Evolutionary conservation across 1,139 yeast genomes (phyloP).

Genomic region (Debaryomycetaceae sp.): DNA sequence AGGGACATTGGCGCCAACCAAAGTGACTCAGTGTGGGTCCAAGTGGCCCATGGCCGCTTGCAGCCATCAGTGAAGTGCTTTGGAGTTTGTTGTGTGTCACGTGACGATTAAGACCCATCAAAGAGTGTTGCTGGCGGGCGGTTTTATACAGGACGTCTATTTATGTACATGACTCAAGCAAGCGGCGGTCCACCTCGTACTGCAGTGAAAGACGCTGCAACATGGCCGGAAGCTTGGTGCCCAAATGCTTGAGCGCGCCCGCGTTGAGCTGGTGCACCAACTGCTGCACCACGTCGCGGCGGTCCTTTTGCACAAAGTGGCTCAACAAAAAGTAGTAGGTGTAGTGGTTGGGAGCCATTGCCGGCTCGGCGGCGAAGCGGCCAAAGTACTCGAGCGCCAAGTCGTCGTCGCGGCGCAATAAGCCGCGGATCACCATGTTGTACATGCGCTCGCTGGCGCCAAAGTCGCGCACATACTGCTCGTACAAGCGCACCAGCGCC

Average conservation of each 20-base stretch:
- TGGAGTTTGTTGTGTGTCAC: too few species aligned
- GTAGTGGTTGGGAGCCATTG: constrained; percentile 44
- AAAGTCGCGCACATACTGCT: constrained; percentile 30
- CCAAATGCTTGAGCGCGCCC: constrained; percentile 27
- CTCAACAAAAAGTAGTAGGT: constrained; percentile 54
- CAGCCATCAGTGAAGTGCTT: too few species aligned
- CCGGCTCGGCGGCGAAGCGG: constrained; percentile 20
- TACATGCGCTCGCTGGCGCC: constrained; percentile 43
- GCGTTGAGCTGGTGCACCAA: constrained; percentile 33
- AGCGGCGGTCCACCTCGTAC: constrained; percentile 9
- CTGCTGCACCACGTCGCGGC: constrained; percentile 29
- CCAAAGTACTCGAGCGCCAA: constrained; percentile 40
- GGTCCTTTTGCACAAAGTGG: constrained; percentile 33
- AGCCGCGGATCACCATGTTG: constrained; percentile 57
- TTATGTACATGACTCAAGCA: constrained; percentile 9
- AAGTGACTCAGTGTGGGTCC: too few species aligned
- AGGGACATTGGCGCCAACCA: too few species aligned
- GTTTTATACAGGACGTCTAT: too few species aligned
- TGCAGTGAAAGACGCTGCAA: constrained; percentile 19
- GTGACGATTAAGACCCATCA: too few species aligned
- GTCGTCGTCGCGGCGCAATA: constrained; percentile 27
- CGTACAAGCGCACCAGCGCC: constrained; percentile 47
- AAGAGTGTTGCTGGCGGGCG: too few species aligned
- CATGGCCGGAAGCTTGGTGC: constrained; percentile 34
- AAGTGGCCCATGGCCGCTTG: too few species aligned